Evolutionary conservation across 208 protist species (phyloP), one percentile per base, ranked within the genome.

Genomic region (Crithidia brevicula): DNA sequence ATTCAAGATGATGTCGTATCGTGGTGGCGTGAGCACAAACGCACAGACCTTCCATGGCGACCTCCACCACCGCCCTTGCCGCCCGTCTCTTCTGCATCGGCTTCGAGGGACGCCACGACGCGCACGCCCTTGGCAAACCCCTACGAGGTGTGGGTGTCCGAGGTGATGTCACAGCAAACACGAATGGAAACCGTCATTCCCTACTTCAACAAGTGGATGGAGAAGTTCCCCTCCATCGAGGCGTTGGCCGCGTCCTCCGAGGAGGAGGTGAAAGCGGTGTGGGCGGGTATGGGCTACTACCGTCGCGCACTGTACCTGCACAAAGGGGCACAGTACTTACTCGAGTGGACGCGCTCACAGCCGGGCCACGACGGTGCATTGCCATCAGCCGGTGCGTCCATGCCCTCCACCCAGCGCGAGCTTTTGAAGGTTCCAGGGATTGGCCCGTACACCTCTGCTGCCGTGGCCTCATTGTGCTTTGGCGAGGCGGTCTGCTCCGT

Each of bases 81-180:
- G 30, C 20, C 3, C 20, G 25, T 36, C 10, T 33, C 45, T 16
- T 30, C 31, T 52, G 47, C 38, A 33, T 38, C 68, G 30, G 52
- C 67, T 62, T 52, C 33, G 27, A 47, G 27, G 57, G 42, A 18
- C 43, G 51, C 22, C 18, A 31, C 50, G 6, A 13, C 25, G 15
- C 46, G 22, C 38, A 52, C 63, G 53, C 43, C 49, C 8, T 52
- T 30, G 5, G 81, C 59, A 59, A 78, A 96, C 57, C 82, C 92
- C 3, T 98, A 98, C 66, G 76, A 85, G 46, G 85, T 98, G 7
- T 98, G 95, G 95, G 92, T 98, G 38, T 96, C 86, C 1, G 95
- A 98, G 74, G 91, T 98, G 22, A 98, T 98, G 95, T 93, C 92
- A 0, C 97, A 98, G 73, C 97, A 98, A 74, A 98, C 97, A 5